Conservation (phyloP, 345 rosid species). For the Viola odorata region DNA sequence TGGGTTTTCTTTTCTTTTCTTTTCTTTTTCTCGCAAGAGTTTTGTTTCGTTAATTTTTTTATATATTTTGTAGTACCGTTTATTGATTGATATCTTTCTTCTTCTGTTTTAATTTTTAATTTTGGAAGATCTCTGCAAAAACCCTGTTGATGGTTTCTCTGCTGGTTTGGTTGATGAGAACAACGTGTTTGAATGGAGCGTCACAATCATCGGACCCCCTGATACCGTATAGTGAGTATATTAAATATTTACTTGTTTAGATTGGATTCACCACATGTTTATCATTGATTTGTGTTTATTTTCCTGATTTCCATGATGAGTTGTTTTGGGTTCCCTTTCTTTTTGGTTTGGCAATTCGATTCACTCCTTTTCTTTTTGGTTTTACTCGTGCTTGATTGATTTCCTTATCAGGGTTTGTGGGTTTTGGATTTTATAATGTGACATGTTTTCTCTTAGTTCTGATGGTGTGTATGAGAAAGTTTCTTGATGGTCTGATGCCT, state of each 20-base stretch:
- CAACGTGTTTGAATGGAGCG: constrained; percentile 94
- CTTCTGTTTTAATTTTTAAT: constrained; percentile 17
- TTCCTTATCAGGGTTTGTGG: background rate
- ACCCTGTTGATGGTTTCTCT: constrained; percentile 95
- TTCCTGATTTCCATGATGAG: background rate
- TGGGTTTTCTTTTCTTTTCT: background rate
- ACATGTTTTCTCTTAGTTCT: no score
- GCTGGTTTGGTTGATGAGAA: constrained; percentile 95
- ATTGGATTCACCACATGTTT: background rate
- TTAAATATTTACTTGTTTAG: background rate
- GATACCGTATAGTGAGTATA: constrained; percentile 77
- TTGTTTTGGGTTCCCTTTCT: background rate
- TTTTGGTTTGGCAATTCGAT: background rate
- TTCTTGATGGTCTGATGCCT: no score
- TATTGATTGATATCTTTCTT: constrained; percentile 13
- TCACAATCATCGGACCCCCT: constrained; percentile 91
- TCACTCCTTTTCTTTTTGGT: background rate
- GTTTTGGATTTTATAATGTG: no score
- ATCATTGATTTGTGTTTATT: background rate
- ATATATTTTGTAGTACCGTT: background rate
- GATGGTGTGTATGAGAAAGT: no score
- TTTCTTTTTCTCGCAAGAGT: constrained; percentile 2
- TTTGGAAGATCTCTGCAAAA: constrained; percentile 89
- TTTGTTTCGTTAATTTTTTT: background rate
- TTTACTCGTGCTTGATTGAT: background rate